These are phyloP conservation scores for Tolypocladium pustulatum DNA, from an alignment of 2,329 filamentous ascomycete genomes.

Conservation along the genomic window DNA sequence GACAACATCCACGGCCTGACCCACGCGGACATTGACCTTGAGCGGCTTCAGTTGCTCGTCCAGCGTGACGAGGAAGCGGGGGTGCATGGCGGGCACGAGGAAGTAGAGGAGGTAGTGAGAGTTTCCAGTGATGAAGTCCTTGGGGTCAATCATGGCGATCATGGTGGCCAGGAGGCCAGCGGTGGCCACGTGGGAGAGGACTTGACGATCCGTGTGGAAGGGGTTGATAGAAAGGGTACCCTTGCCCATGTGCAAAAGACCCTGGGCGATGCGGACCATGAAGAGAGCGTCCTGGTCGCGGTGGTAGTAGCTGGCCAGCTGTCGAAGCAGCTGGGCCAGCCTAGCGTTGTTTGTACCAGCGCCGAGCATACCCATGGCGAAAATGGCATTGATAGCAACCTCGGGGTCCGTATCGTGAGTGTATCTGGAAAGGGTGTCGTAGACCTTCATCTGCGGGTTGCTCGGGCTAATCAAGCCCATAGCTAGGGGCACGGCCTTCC, in stretches of 20 bases:
- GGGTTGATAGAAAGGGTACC: constrained; percentile 91
- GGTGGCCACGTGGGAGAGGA: constrained; percentile 83
- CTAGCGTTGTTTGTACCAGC: constrained; percentile 97
- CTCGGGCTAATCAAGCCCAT: constrained; percentile 96
- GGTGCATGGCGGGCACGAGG: constrained; percentile 92
- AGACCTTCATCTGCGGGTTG: constrained; percentile 99
- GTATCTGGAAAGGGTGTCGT: constrained; percentile 94
- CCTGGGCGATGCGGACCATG: constrained; percentile 98
- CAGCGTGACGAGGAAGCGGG: constrained; percentile 89
- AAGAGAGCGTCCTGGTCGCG: constrained; percentile 92
- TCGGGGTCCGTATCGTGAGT: constrained; percentile 98
- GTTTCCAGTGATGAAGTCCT: constrained; percentile 60
- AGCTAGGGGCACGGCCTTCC: constrained; percentile 87
- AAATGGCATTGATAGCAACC: constrained; percentile 96
- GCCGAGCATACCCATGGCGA: constrained; percentile 94
- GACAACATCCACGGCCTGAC: constrained; percentile 96
- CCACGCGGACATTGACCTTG: constrained; percentile 91
- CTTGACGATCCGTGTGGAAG: constrained; percentile 98
- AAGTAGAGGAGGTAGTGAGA: constrained; percentile 95
- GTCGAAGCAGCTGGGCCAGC: constrained; percentile 84
- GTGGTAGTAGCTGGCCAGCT: constrained; percentile 97
- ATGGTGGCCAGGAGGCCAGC: constrained; percentile 84
- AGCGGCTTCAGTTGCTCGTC: constrained; percentile 91
- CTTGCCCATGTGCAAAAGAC: constrained; percentile 97
- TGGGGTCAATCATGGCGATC: constrained; percentile 89